Conservation (phyloP, 192 early-diverging fungal species). For the Obelidium mucronatum region DNA sequence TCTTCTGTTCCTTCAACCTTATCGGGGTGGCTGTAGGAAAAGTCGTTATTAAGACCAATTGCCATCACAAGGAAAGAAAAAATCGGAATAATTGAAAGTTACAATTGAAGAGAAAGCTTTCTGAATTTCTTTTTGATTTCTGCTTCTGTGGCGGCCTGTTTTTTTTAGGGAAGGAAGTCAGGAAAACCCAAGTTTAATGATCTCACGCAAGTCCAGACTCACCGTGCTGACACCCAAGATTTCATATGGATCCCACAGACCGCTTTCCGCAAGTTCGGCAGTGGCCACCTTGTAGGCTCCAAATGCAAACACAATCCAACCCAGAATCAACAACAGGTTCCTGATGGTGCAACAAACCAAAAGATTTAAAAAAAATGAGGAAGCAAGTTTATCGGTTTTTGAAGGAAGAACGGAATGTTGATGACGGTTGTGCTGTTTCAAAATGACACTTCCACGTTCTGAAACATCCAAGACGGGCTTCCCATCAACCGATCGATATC, state of each 20-base stretch:
- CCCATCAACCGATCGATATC: no score
- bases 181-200: not conserved
- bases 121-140: constrained; percentile 77
- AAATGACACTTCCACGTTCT: no score
- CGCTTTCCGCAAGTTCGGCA: constrained; percentile 68
- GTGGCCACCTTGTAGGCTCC: constrained; percentile 69
- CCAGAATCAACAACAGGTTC: constrained; percentile 53
- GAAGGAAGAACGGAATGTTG: no score
- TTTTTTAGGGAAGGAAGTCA: not conserved
- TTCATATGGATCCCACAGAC: constrained; percentile 93
- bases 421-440: no score
- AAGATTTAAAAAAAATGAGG: no score
- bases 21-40: constrained; percentile 48
- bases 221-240: constrained; percentile 83
- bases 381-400: no score
- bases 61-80: not conserved
- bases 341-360: no score
- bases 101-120: constrained; percentile 70
- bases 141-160: constrained; percentile 48
- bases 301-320: constrained; percentile 74
- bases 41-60: not conserved
- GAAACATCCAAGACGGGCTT: not conserved
- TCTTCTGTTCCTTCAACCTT: constrained; percentile 79
- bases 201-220: constrained; percentile 28
- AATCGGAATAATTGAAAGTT: constrained; percentile 6